Evolutionary conservation across 1,284 basidiomycete species (phyloP), one percentile per base, ranked within the genome.

Genomic region (Puccinia horiana): DNA sequence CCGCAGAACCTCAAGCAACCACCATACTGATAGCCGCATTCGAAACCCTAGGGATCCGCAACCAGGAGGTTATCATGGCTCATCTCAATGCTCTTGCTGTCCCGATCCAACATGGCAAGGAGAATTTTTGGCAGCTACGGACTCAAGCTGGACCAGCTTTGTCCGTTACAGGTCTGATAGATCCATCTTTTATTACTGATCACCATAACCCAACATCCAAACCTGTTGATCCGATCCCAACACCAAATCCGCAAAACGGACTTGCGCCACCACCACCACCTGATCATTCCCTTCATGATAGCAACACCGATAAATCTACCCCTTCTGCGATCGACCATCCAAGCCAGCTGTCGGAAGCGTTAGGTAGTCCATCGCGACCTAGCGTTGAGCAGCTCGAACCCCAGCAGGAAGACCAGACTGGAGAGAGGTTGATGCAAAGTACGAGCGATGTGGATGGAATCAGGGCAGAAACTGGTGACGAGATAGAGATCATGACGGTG

Each of bases 31-130:
- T 65, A 29, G 29, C 16, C 26, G 61, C 76, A 29, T 77, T 77
- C 32, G 40, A 37, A 37, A 29, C 56, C 42, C 26, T 77, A 18
- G 61, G 47, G 16, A 65, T 65, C 12, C 54, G 44, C 29, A 77
- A 77, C 49, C 58, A 61, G 16, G 76, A 77, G 14, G 29, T 18
- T 2, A 77, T 77, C n/a, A 29, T 77, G 26, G 23, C 37, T 52
- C 76, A 77, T 67, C 40, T 77, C 9, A 77, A 77, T 16, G 16
- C 61, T 11, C 61, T 77, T 61, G 76, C 76, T 6, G n/a, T 63
- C 42, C 32, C 26, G 26, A 23, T 65, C 12, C 12, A 29, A 4
- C n/a, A 42, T 20, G 56, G 26, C 26, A 37, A 47, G 1, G 61
- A 49, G 26, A 32, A 32, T 58, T n/a, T 77, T 40, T 77, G 76